Conservation (phyloP, 345 rosid species). For the Erysimum cheiranthoides region DNA sequence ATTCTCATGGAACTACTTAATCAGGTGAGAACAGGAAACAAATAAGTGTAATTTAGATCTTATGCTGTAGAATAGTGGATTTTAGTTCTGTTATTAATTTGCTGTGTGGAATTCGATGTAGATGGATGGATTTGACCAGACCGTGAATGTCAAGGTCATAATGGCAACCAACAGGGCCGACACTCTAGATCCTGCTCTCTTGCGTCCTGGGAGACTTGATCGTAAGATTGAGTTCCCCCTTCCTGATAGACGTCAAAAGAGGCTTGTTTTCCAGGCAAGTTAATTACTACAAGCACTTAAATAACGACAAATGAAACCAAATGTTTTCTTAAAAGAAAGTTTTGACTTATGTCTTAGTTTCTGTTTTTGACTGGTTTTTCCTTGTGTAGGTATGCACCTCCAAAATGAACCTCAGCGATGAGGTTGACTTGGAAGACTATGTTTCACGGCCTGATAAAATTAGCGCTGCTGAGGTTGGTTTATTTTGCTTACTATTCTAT, state of each 20-base stretch:
- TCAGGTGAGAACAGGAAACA: slow-evolving; percentile 58
- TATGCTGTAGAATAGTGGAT: background rate
- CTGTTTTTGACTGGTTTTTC: slow-evolving; percentile 5
- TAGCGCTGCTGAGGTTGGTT: slow-evolving; percentile 98
- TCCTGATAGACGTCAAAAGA: slow-evolving; percentile 98
- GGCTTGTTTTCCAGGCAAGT: slow-evolving; percentile 95
- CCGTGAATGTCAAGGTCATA: slow-evolving; percentile 95
- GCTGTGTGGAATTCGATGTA: slow-evolving; percentile 40
- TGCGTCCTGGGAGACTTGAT: slow-evolving; percentile 98
- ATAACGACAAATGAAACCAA: slow-evolving; percentile 7
- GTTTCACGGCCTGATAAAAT: slow-evolving; percentile 98
- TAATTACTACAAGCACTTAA: slow-evolving; percentile 4
- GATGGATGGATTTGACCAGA: slow-evolving; percentile 98
- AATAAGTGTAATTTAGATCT: background rate
- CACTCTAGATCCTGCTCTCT: slow-evolving; percentile 97
- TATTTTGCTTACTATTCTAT: slow-evolving; percentile 30
- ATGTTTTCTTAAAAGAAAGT: background rate
- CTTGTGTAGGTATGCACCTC: slow-evolving; percentile 88
- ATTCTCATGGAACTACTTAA: slow-evolving; percentile 96
- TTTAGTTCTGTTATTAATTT: slow-evolving; percentile 17
- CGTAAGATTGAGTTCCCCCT: slow-evolving; percentile 93
- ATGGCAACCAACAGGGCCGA: slow-evolving; percentile 99
- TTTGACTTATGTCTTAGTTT: background rate
- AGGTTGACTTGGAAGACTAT: slow-evolving; percentile 98
- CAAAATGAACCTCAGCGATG: slow-evolving; percentile 95